Conservation (phyloP, 2,329 filamentous ascomycete genomes). For the Ophiostoma piceae region DNA sequence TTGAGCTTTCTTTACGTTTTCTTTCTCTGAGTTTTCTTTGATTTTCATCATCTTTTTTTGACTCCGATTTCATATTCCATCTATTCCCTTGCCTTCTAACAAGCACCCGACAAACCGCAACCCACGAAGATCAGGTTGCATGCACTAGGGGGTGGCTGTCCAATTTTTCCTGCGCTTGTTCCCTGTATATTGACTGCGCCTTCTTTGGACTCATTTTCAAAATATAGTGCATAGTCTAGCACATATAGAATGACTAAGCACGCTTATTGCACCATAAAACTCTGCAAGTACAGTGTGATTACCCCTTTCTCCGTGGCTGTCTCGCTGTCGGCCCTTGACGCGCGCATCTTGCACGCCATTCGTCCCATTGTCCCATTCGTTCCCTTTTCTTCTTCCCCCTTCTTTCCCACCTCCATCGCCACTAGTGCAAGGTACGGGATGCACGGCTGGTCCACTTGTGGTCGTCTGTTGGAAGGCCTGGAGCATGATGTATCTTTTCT, state of each 20-base stretch:
- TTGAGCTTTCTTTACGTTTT: not conserved
- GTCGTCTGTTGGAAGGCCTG: not conserved
- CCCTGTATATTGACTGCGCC: conserved; percentile 9
- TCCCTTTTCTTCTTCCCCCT: conserved; percentile 7
- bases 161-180: conserved; percentile 7
- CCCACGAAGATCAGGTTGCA: conserved; percentile 1
- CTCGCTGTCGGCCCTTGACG: not conserved
- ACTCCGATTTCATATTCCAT: no score
- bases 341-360: conserved; percentile 3
- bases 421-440: conserved; percentile 28
- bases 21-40: not conserved
- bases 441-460: conserved; percentile 14
- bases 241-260: not conserved
- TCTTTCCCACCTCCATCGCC: conserved; percentile 21
- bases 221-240: conserved; percentile 4
- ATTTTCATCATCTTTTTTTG: no score
- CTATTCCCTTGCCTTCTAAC: no score
- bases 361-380: not conserved
- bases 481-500: not conserved
- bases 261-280: not conserved
- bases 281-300: conserved; percentile 2
- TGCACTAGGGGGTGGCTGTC: conserved; percentile 6
- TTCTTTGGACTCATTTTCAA: not conserved
- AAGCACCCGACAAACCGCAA: not conserved
- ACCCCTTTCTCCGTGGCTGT: conserved; percentile 8